Evolutionary conservation across 306 rosid genomes (phyloP).

Genomic region (Pterocarpus macrocarpus): DNA sequence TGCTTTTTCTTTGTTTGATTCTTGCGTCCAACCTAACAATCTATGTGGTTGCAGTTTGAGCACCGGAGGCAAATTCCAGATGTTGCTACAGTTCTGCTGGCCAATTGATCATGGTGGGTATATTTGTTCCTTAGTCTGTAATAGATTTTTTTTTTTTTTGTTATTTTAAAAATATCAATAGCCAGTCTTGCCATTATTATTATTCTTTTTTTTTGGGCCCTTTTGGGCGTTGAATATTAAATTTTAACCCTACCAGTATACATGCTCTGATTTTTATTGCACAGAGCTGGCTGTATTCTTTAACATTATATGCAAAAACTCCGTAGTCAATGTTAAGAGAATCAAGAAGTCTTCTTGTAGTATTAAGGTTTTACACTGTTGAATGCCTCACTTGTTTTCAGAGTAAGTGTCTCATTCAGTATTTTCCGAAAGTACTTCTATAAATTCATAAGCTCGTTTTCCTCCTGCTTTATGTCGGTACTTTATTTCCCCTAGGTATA

Average conservation of each 20-base stretch:
- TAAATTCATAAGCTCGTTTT: no score
- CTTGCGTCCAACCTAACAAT: background rate
- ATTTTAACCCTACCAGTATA: conserved; percentile 41
- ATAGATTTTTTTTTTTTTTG: background rate
- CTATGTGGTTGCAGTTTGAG: conserved; percentile 56
- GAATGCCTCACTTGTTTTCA: no score
- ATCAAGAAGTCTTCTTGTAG: no score
- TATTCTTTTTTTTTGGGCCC: background rate
- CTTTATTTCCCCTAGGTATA: no score
- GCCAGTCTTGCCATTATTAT: background rate
- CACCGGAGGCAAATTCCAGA: conserved; percentile 36
- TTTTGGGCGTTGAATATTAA: conserved; percentile 25
- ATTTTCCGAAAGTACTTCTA: no score
- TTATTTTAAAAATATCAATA: background rate
- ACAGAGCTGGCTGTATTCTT: conserved; percentile 16
- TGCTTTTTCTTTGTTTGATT: conserved; percentile 11
- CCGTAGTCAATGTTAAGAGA: no score
- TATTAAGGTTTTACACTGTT: no score
- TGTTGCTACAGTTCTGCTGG: background rate
- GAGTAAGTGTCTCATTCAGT: no score
- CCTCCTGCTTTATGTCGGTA: no score
- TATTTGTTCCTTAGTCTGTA: background rate
- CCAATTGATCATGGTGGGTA: no score
- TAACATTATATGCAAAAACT: background rate
- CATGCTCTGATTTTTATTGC: background rate